These are phyloP conservation scores for Zea mays DNA, from an alignment of 176 grass and related monocot genomes.

Conservation along the genomic window DNA sequence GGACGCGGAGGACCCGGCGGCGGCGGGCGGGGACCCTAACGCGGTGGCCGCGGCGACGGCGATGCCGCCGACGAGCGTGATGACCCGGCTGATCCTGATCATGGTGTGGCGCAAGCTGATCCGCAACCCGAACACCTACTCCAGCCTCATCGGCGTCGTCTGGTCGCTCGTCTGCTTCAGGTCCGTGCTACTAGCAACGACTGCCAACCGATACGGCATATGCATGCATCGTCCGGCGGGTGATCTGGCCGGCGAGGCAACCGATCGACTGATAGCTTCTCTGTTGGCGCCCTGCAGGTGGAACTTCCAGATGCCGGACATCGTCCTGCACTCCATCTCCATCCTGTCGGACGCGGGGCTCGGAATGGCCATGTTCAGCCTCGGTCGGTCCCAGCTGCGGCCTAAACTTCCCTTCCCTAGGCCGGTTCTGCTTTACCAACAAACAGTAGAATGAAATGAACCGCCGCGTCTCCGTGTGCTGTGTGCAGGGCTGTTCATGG, in stretches of 20 bases:
- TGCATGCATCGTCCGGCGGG: not conserved
- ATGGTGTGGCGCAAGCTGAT: constrained; percentile 99
- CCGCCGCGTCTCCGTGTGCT: too few species aligned
- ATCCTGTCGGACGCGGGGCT: constrained; percentile 98
- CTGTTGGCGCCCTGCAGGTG: constrained; percentile 59
- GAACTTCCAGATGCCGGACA: constrained; percentile 93
- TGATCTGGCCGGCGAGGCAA: not conserved
- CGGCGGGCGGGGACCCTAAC: constrained; percentile 22
- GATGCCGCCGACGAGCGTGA: constrained; percentile 97
- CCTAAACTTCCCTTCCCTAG: not conserved
- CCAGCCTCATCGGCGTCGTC: constrained; percentile 90
- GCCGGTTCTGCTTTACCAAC: not conserved
- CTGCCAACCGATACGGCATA: not conserved
- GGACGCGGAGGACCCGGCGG: constrained; percentile 54
- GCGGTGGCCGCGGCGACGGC: constrained; percentile 41
- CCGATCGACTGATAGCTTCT: not conserved
- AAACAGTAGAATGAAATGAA: constrained; percentile 30
- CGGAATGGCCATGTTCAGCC: constrained; percentile 99
- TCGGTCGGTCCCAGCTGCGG: constrained; percentile 56
- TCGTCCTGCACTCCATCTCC: constrained; percentile 81
- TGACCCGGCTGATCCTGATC: constrained; percentile 97
- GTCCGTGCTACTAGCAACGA: constrained; percentile 30
- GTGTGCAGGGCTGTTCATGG: constrained; percentile 89
- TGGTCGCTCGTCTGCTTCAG: constrained; percentile 99
- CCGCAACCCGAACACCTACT: constrained; percentile 99